phyloP scores from a whole-genome alignment of 805 yeast genomes.

The Starmerella sp. region DNA sequence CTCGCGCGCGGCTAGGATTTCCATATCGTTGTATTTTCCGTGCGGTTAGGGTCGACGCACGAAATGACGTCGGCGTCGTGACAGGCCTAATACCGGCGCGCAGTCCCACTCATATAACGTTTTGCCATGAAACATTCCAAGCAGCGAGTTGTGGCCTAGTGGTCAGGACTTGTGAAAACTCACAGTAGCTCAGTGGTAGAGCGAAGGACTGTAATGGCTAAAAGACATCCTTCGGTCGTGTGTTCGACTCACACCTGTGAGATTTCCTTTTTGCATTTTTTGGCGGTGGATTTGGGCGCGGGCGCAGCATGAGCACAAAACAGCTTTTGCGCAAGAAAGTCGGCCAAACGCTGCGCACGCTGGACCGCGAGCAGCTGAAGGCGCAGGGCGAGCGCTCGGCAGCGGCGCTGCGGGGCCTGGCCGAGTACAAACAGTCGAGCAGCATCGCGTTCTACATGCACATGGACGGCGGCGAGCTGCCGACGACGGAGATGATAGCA shows the following conservation, averaged over 20 bases:
- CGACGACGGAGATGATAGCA: slow-evolving; percentile 45
- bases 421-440: slow-evolving; percentile 36
- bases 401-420: slow-evolving; percentile 22
- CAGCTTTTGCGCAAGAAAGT: slow-evolving; percentile 15
- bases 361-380: slow-evolving; percentile 5
- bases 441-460: slow-evolving; percentile 61
- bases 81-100: too few species aligned
- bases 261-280: slow-evolving; percentile 9
- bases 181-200: slow-evolving; percentile 27
- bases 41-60: too few species aligned
- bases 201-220: slow-evolving; percentile 24
- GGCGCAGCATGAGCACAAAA: neutral
- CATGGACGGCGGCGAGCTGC: slow-evolving; percentile 62
- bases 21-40: too few species aligned
- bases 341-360: neutral
- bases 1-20: too few species aligned
- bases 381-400: slow-evolving; percentile 19
- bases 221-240: slow-evolving; percentile 22
- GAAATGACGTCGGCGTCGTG: too few species aligned
- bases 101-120: neutral
- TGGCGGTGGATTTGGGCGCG: neutral
- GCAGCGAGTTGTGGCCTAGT: neutral
- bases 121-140: neutral
- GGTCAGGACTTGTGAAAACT: slow-evolving; percentile 4
- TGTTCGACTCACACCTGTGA: slow-evolving; percentile 15